These are phyloP conservation scores for Cymbidium sinense DNA, from an alignment of 106 monocot genomes.

Conservation along the genomic window DNA sequence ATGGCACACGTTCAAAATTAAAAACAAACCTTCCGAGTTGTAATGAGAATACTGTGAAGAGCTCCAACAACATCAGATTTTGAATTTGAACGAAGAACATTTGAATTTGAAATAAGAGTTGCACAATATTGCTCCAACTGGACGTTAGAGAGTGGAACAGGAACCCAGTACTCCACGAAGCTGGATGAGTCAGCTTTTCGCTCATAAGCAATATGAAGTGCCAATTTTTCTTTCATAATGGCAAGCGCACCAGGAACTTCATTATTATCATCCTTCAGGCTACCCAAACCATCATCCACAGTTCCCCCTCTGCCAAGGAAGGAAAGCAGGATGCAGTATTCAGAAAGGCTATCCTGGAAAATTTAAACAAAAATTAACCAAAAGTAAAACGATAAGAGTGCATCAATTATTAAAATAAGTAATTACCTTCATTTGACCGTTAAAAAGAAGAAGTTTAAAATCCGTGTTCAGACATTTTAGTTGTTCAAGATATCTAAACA, in stretches of 20 bases:
- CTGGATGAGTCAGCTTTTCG: constrained; percentile 44
- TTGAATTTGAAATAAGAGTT: constrained; percentile 49
- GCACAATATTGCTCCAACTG: constrained; percentile 86
- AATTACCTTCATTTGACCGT: constrained; percentile 58
- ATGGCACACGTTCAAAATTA: not conserved
- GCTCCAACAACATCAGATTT: constrained; percentile 64
- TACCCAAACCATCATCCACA: constrained; percentile 5
- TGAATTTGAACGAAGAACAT: constrained; percentile 47
- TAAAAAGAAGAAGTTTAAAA: constrained; percentile 56
- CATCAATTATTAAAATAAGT: not conserved
- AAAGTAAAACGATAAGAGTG: not conserved
- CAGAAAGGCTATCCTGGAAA: constrained; percentile 62
- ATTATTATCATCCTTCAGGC: constrained; percentile 13
- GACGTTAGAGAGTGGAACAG: constrained; percentile 74
- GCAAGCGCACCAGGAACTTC: constrained; percentile 22
- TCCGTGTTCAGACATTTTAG: constrained; percentile 46
- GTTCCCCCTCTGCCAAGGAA: constrained; percentile 53
- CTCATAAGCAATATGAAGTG: constrained; percentile 41
- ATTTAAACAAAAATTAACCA: constrained; percentile 5
- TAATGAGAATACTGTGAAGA: constrained; percentile 57
- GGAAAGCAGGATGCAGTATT: constrained; percentile 56
- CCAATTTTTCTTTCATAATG: constrained; percentile 47
- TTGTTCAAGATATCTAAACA: constrained; percentile 56
- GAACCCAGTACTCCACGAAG: constrained; percentile 91
- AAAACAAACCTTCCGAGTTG: constrained; percentile 53